Conservation (phyloP, 2,329 filamentous ascomycete species). For the Cordyceps tenuipes region DNA sequence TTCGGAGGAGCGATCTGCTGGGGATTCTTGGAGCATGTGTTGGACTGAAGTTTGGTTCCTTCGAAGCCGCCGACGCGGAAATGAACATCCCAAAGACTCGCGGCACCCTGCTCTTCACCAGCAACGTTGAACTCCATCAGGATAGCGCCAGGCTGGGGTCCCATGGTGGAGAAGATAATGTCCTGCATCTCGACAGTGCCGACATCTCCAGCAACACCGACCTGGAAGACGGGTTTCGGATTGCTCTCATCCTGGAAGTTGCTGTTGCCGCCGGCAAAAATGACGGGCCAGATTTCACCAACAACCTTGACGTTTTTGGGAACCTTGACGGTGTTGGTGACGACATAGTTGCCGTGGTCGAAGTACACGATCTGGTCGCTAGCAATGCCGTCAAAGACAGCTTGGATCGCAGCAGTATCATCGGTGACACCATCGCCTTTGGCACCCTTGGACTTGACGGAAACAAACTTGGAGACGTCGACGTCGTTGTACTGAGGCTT, state of each 20-base stretch:
- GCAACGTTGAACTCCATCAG: conserved; percentile 87
- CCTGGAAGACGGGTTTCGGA: conserved; percentile 76
- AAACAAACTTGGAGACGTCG: conserved; percentile 63
- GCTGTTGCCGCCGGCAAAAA: conserved; percentile 68
- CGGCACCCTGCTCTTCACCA: conserved; percentile 56
- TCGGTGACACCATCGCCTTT: conserved; percentile 83
- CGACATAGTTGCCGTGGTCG: conserved; percentile 64
- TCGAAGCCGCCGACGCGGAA: conserved; percentile 82
- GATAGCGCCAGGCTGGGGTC: conserved; percentile 77
- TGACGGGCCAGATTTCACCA: conserved; percentile 84
- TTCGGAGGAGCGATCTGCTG: conserved; percentile 52
- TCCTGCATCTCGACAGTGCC: conserved; percentile 84
- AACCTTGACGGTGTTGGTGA: conserved; percentile 61
- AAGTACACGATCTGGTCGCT: conserved; percentile 63
- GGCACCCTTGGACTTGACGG: conserved; percentile 73
- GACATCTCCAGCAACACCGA: conserved; percentile 68
- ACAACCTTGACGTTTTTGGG: conserved; percentile 79
- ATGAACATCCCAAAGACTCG: conserved; percentile 92
- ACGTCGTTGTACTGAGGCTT: conserved; percentile 81
- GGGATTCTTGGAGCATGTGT: conserved; percentile 72
- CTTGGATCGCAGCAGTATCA: conserved; percentile 78
- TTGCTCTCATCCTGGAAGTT: conserved; percentile 67
- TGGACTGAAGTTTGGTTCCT: conserved; percentile 73
- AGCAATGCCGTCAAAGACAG: conserved; percentile 59
- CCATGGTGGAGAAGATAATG: conserved; percentile 75